These are phyloP conservation scores for Bocquillonia castaneifolia DNA, from an alignment of 441 rosid genomes.

Conservation along the genomic window DNA sequence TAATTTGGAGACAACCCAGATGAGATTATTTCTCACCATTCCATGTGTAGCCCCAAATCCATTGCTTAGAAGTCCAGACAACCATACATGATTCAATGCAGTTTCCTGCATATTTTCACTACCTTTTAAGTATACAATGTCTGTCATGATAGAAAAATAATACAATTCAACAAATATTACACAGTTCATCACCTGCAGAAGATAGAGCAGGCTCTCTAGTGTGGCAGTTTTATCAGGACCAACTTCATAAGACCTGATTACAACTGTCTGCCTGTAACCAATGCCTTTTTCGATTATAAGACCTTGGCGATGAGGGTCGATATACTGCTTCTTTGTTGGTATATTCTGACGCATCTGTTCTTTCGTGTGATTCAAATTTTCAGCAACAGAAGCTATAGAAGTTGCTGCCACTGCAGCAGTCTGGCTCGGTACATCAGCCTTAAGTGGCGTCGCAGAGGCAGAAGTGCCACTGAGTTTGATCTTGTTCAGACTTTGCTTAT, in stretches of 20 bases:
- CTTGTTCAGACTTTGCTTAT: slow-evolving; percentile 26
- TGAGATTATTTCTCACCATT: slow-evolving; percentile 65
- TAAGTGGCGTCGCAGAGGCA: slow-evolving; percentile 9
- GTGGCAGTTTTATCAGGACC: slow-evolving; percentile 64
- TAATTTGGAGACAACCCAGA: slow-evolving; percentile 76
- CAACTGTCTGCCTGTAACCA: slow-evolving; percentile 57
- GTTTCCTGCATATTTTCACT: slow-evolving; percentile 47
- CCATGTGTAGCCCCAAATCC: slow-evolving; percentile 78
- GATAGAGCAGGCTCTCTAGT: slow-evolving; percentile 55
- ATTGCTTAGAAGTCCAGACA: slow-evolving; percentile 71
- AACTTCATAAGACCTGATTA: slow-evolving; percentile 62
- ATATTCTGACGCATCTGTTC: slow-evolving; percentile 48
- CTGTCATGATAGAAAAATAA: not conserved
- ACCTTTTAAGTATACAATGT: not conserved
- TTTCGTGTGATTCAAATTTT: slow-evolving; percentile 24
- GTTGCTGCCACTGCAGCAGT: slow-evolving; percentile 29
- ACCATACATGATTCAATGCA: slow-evolving; percentile 74
- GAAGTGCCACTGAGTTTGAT: slow-evolving; percentile 29
- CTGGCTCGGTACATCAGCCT: slow-evolving; percentile 26
- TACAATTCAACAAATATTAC: not conserved
- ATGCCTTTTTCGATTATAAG: slow-evolving; percentile 49
- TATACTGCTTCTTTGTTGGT: slow-evolving; percentile 54
- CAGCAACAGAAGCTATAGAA: slow-evolving; percentile 24
- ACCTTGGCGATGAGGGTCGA: slow-evolving; percentile 59
- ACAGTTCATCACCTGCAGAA: slow-evolving; percentile 46